Percentiles rank a stretch among this genome's conserved stretches.
phyloP scores from a whole-genome alignment of 371 early-diverging fungal species.

The Mucor piriformis region DNA sequence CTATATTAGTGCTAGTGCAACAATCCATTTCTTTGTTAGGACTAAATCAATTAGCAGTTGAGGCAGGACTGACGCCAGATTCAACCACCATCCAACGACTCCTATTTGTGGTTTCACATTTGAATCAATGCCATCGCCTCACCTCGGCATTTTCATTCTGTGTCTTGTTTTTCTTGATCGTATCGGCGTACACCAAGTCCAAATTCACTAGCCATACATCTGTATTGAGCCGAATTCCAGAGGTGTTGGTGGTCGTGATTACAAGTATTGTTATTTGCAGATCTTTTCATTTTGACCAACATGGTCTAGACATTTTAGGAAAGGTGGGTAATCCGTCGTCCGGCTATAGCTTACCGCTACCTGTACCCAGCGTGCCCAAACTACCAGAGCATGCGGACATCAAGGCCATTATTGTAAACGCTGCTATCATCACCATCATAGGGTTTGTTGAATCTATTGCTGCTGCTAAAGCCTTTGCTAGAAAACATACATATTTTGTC shows the following conservation, averaged over 20 bases:
- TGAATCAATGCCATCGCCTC: slow-evolving; percentile 13
- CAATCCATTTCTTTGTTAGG: slow-evolving; percentile 78
- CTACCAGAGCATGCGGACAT: slow-evolving; percentile 54
- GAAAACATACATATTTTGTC: slow-evolving; percentile 82
- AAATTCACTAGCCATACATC: slow-evolving; percentile 24
- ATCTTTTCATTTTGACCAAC: slow-evolving; percentile 57
- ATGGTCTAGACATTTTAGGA: slow-evolving; percentile 73
- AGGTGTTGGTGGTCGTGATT: slow-evolving; percentile 80
- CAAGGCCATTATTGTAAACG: slow-evolving; percentile 44
- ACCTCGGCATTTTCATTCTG: slow-evolving; percentile 61
- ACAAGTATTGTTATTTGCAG: slow-evolving; percentile 62
- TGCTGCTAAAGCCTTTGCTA: slow-evolving; percentile 83
- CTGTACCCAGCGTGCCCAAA: slow-evolving; percentile 56
- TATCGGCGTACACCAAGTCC: slow-evolving; percentile 53
- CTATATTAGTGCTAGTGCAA: slow-evolving; percentile 81
- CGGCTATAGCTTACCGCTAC: slow-evolving; percentile 37
- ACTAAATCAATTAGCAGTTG: slow-evolving; percentile 38
- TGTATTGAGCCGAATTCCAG: slow-evolving; percentile 64
- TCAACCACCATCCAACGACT: slow-evolving; percentile 74
- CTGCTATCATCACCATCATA: slow-evolving; percentile 81
- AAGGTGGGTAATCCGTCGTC: slow-evolving; percentile 47
- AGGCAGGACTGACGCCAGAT: slow-evolving; percentile 51
- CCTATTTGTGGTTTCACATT: slow-evolving; percentile 42
- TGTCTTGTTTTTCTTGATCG: slow-evolving; percentile 64
- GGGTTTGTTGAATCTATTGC: slow-evolving; percentile 92